Evolutionary conservation across 2,329 filamentous ascomycete genomes (phyloP), one percentile per base, ranked within the genome.

Genomic region (Penicillium sp.): DNA sequence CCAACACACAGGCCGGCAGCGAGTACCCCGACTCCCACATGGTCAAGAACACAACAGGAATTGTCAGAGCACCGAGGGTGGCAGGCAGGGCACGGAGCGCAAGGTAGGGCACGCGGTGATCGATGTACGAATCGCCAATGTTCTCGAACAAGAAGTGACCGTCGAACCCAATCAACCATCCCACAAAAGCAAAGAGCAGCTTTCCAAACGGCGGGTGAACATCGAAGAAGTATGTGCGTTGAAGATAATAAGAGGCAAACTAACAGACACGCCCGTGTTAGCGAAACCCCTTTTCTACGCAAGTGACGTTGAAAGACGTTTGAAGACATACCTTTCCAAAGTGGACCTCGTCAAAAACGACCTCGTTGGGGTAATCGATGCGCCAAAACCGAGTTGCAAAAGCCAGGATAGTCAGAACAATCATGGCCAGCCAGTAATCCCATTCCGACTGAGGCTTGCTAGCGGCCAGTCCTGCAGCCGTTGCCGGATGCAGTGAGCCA

Each of bases 1-100:
- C 87, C 40, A 95, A 74, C 38, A 96, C 72, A 62, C 86, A 94
- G 40, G 92, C 92, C 8, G 92, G 92, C 28, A 98, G 74, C 49
- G 87, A 95, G 69, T 98, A 98, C 47, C 89, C 92, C 33, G 92
- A 96, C 69, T 98, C 92, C 92, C 92, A 98, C 92, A 98, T 98
- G 66, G 95, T 98, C 62, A 94, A 70, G 67, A 94, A 98, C 39
- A 86, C 82, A 32, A 90, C 84, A n/a, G 89, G 84, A 35, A 98
- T 87, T 8, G 92, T 98, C 52, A 98, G 72, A 39, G 92, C 84
- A 50, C 92, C 92, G 53, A 96, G 79, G 33, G 92, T 78, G 42
- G 92, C 92, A 28, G 92, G 92, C 73, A 98, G 79, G 30, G 89
- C 84, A 54, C 92, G 85, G 71, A 93, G 95, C 45, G 92, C 89